Base-by-base conservation (phyloP, 805 yeast genomes). In the Blastobotrys peoriensis region DNA sequence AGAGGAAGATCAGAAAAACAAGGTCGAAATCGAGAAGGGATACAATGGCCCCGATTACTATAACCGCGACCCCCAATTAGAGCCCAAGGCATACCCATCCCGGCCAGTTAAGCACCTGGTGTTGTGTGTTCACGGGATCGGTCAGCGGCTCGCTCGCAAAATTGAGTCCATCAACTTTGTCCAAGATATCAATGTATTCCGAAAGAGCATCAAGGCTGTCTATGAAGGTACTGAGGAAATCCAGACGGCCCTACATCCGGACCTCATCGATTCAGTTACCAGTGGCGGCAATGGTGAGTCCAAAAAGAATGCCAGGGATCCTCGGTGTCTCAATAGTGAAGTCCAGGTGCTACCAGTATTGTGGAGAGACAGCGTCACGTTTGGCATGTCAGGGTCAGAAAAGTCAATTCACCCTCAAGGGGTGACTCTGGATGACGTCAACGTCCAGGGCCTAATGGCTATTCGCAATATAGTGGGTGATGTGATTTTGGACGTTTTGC, bases 101-200 rank as follows among this genome's bases (percentile, higher is more conserved):
- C 30, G 78, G 37, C 63, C 69, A 40, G 62, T 78, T 19, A 80
- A 80, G 28, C 86, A 81, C 57, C 66, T 91, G 50, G 77, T 89
- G 1, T 68, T 91, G n/a, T 87, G 96, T 58, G 76, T 91, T 22
- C 98, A 91, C 66, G 98, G 98, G 0, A 86, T 91, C 48, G 98
- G 98, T 1, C 98, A 91, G 63, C 76, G 81, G 15, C 67, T 93
- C 41, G 94, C 96, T 1, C 70, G 79, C 38, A 77, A 77, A 56
- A 79, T 83, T 57, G 89, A 88, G 54, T 79, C 83, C 41, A 82
- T 91, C 20, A 86, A 86, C 62, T 93, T 91, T 66, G 80, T 87
- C 5, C 95, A 88, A 59, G 88, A 88, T 30, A 76, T 87, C 27
- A 85, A 83, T 55, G 70, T 74, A 25, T 62, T 89, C 50, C 48